phyloP scores from a whole-genome alignment of 495 filamentous ascomycete genomes.

The Friedmanniomyces endolithicus region DNA sequence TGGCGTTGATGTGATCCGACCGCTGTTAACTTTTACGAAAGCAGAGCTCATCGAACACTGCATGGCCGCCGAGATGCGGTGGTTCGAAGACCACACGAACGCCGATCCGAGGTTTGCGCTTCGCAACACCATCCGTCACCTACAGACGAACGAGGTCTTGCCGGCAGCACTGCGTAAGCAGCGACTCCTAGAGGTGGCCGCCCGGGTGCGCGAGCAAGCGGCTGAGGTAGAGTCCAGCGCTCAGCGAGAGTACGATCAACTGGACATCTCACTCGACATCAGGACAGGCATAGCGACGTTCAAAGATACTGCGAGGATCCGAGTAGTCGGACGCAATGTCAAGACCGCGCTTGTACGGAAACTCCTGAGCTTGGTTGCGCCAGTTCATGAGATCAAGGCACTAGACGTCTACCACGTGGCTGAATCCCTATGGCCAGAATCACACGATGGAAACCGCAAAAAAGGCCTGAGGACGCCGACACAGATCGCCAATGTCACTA shows the following conservation, averaged over 20 bases:
- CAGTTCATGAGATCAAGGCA: not conserved
- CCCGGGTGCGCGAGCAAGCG: constrained; percentile 29
- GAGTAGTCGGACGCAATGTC: not conserved
- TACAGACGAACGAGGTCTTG: constrained; percentile 45
- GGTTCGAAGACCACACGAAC: constrained; percentile 84
- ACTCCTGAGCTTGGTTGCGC: constrained; percentile 2
- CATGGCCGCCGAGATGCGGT: constrained; percentile 46
- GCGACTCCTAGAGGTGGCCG: constrained; percentile 47
- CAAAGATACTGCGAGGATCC: not conserved
- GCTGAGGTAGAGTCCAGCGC: constrained; percentile 19
- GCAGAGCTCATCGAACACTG: constrained; percentile 61
- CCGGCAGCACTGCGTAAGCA: constrained; percentile 56
- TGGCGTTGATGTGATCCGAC: constrained; percentile 59
- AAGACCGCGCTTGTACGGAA: not conserved
- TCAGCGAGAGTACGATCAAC: constrained; percentile 14
- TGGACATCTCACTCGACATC: not conserved
- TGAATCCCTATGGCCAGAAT: not conserved
- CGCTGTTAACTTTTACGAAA: constrained; percentile 65
- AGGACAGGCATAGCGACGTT: not conserved
- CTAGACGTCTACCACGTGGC: not conserved
- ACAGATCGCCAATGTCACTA: not conserved
- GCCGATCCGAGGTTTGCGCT: constrained; percentile 59
- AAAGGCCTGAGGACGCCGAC: not conserved
- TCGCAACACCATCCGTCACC: constrained; percentile 65
- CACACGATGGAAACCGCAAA: not conserved